Base-by-base conservation (phyloP, 768 basidiomycete species). In the Boletus bicolor region DNA sequence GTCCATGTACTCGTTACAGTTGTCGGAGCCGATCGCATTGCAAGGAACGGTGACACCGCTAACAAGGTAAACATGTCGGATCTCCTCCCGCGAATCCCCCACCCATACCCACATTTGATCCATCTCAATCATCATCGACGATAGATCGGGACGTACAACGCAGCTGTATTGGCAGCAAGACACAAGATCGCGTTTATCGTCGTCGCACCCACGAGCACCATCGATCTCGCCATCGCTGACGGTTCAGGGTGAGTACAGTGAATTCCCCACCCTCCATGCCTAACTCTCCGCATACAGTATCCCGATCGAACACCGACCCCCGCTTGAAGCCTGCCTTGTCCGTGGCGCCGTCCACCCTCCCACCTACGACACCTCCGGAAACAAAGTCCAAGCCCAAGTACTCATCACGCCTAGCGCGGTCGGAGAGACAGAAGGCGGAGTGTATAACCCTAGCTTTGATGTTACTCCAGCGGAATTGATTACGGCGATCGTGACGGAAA, bases 371-470 rank as follows among this genome's bases (percentile, higher is more conserved):
- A 65, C 65, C 21, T 58, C 73, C 11, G 82, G 79, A 0, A 71
- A 76, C 19, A 77, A 81, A 51, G 75, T 84, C 61, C 87, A 92
- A 63, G 86, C 85, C 0, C 84, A 87, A 43, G 89, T 95, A 12
- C 84, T 93, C 81, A 83, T 94, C 58, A 93, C 93, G 0, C 93
- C 94, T 0, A 68, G 74, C 21, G 79, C 76, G 14, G 67, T 87
- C 30, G 77, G 48, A 39, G 65, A 65, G 42, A 38, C 55, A 0
- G 44, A 59, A 21, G 66, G 60, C 2, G 68, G 55, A 3, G 74
- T 92, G 39, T 96, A 94, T 71, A 98, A 97, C 71, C 94, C 96
- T 1, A 92, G 91, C 59, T 98, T 98, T 72, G 96, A 98, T 68
- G 93, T 98, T 15, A 98, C 96, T 0, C 94, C 95, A 0, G 92